Conservation (phyloP, 768 basidiomycete genomes). For the Agrocybe praecox region DNA sequence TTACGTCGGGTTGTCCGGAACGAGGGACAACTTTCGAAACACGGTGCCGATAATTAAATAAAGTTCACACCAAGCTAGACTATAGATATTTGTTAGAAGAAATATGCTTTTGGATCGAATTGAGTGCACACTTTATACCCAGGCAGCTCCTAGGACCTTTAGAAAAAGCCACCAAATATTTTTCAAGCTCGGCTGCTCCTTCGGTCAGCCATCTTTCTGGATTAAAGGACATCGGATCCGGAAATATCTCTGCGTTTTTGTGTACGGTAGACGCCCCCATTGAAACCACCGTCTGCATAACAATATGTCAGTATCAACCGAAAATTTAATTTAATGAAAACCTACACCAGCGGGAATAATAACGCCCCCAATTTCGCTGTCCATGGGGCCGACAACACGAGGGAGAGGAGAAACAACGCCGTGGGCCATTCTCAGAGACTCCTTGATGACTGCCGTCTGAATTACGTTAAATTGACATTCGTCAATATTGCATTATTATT, state of each 20-base stretch:
- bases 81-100: conserved; percentile 11
- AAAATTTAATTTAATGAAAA: neutral
- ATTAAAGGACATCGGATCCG: conserved; percentile 36
- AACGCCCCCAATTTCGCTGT: conserved; percentile 33
- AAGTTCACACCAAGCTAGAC: conserved; percentile 47
- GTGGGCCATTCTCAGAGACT: conserved; percentile 43
- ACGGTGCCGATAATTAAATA: conserved; percentile 42
- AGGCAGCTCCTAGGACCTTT: conserved; percentile 48
- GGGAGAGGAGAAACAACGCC: conserved; percentile 40
- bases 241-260: conserved; percentile 39
- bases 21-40: conserved; percentile 38
- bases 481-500: neutral
- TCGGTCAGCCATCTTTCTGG: conserved; percentile 46
- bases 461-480: neutral
- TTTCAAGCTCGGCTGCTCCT: conserved; percentile 36
- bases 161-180: conserved; percentile 43
- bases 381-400: conserved; percentile 36
- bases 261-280: conserved; percentile 43
- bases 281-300: conserved; percentile 38
- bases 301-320: neutral
- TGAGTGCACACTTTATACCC: conserved; percentile 40
- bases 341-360: conserved; percentile 40
- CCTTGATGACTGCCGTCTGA: conserved; percentile 50
- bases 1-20: conserved; percentile 33
- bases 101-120: neutral